Evolutionary conservation across 805 yeast species (phyloP).

Genomic region (Jamesozyma spencerorum): DNA sequence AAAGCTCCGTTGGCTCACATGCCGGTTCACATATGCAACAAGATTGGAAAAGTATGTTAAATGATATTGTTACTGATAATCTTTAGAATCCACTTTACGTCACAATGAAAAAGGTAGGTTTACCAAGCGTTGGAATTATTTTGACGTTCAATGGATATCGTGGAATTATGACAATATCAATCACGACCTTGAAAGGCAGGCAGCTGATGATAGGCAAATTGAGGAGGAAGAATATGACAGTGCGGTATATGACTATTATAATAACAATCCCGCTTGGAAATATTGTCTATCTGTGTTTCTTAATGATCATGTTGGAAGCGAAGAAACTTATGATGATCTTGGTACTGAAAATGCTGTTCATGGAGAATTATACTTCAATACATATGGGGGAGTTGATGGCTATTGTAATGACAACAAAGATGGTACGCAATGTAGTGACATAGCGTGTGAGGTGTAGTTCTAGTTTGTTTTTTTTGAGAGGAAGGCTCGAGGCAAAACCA

Average conservation of each 20-base stretch:
- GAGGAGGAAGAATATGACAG: conserved; percentile 1
- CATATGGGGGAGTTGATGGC: conserved; percentile 11
- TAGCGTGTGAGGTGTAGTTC: not conserved
- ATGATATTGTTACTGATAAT: conserved; percentile 1
- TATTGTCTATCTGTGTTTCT: not conserved
- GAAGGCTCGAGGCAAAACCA: no score
- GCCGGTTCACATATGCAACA: conserved; percentile 1
- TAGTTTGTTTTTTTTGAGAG: not conserved
- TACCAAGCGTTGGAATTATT: conserved; percentile 2
- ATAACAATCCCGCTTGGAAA: not conserved
- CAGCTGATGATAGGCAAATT: conserved; percentile 2
- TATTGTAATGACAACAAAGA: conserved; percentile 6
- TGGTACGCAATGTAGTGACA: not conserved
- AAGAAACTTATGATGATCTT: conserved; percentile 2
- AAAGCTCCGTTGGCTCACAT: not conserved
- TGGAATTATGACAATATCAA: conserved; percentile 3
- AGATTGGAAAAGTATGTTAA: conserved; percentile 1
- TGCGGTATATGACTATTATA: not conserved
- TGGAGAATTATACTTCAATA: conserved; percentile 10
- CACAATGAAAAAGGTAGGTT: conserved; percentile 1
- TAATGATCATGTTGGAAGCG: not conserved
- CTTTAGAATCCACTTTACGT: conserved; percentile 1
- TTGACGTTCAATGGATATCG: conserved; percentile 5
- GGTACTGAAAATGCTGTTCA: conserved; percentile 6
- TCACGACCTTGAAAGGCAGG: not conserved